These are phyloP conservation scores for Logfia minima DNA, from an alignment of 129 eudicot species.

Conservation along the genomic window DNA sequence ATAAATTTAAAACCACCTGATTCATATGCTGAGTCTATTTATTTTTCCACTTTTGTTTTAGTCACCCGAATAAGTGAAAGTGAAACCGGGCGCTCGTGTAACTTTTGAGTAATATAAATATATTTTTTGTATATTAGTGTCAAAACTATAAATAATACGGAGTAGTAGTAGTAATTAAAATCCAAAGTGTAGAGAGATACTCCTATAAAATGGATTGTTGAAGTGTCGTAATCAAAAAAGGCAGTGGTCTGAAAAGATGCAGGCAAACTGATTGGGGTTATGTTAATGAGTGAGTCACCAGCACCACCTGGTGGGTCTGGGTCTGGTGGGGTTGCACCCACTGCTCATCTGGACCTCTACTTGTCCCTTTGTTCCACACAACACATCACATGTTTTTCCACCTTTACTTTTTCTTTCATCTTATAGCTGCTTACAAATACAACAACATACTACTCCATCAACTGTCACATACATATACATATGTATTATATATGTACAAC, in stretches of 20 bases:
- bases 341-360: slow-evolving; percentile 43
- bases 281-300: slow-evolving; percentile 45
- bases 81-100: no score
- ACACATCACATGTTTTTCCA: slow-evolving; percentile 38
- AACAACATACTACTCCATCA: neutral
- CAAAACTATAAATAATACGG: neutral
- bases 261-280: slow-evolving; percentile 49
- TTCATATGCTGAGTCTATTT: neutral
- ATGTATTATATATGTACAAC: no score
- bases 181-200: slow-evolving; percentile 4
- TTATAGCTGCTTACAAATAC: neutral
- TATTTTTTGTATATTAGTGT: no score
- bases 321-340: slow-evolving; percentile 32
- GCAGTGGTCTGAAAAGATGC: slow-evolving; percentile 48
- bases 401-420: slow-evolving; percentile 24
- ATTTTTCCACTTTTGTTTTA: no score
- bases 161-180: no score
- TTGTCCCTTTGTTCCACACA: slow-evolving; percentile 35
- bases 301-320: slow-evolving; percentile 32
- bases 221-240: slow-evolving; percentile 39
- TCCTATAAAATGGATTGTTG: slow-evolving; percentile 23
- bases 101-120: neutral
- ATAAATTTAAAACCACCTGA: neutral
- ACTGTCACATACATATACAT: no score
- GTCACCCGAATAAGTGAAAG: no score